These are phyloP conservation scores for Cladosporium sp. DNA, from an alignment of 2,329 filamentous ascomycete genomes.

Conservation along the genomic window DNA sequence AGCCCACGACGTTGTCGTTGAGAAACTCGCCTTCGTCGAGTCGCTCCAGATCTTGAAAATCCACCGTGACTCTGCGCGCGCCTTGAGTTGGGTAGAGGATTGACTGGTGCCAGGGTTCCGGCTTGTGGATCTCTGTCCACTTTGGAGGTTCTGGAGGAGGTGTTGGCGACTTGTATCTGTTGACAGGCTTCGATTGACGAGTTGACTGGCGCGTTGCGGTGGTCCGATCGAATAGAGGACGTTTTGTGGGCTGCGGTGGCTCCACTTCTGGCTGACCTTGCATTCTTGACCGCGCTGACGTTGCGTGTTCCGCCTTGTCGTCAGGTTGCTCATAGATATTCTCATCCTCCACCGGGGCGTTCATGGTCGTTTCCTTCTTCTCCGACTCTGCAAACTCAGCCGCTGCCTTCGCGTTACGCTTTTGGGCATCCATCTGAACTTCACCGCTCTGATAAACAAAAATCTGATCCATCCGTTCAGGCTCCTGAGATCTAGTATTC, in stretches of 20 bases:
- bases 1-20: constrained; percentile 89
- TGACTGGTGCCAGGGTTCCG: constrained; percentile 36
- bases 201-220: constrained; percentile 16
- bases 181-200: constrained; percentile 17
- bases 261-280: background rate
- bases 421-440: background rate
- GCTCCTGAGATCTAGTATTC: background rate
- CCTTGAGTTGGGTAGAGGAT: constrained; percentile 59
- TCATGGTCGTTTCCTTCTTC: no score
- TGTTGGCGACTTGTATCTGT: constrained; percentile 1
- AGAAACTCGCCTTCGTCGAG: constrained; percentile 82
- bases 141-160: constrained; percentile 14
- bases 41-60: constrained; percentile 67
- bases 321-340: background rate
- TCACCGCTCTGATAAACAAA: background rate
- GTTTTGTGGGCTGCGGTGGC: background rate
- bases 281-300: background rate
- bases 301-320: background rate
- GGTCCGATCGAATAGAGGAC: background rate
- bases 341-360: background rate
- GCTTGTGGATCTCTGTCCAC: constrained; percentile 24
- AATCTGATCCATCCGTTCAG: background rate
- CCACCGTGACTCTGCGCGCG: constrained; percentile 61
- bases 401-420: background rate
- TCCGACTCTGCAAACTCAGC: background rate